Percentiles rank a stretch among this genome's conserved stretches.
phyloP scores from a whole-genome alignment of 106 monocot species.

The Dioscorea zingiberensis region DNA sequence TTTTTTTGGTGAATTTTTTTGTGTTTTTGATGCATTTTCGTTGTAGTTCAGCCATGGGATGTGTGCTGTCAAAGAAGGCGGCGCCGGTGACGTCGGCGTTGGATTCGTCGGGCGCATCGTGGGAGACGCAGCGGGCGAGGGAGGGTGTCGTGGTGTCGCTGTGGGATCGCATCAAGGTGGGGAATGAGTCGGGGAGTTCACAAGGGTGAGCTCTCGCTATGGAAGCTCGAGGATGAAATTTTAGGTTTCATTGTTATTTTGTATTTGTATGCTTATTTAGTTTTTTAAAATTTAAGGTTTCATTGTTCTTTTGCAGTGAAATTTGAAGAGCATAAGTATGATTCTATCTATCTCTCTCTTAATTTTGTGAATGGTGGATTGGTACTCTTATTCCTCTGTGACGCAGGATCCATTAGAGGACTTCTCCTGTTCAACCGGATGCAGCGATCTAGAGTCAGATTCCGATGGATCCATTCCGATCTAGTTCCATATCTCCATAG shows the following conservation, averaged over 20 bases:
- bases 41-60: conserved; percentile 43
- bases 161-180: conserved; percentile 18
- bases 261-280: neutral
- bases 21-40: neutral
- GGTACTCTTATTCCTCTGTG: neutral
- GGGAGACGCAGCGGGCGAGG: conserved; percentile 11
- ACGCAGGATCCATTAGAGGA: neutral
- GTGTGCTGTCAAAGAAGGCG: conserved; percentile 56
- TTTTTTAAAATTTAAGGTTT: neutral
- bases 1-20: neutral
- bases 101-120: conserved; percentile 20
- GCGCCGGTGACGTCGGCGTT: conserved; percentile 38
- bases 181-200: conserved; percentile 28
- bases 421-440: too few relatives aligned
- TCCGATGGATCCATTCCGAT: neutral
- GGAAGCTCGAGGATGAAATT: conserved; percentile 25
- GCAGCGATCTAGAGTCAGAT: too few relatives aligned
- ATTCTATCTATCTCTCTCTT: too few relatives aligned
- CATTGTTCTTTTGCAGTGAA: too few relatives aligned
- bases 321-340: too few relatives aligned
- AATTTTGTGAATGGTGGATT: neutral
- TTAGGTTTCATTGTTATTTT: conserved; percentile 1
- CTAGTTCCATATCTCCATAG: neutral
- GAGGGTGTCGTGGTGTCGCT: conserved; percentile 15
- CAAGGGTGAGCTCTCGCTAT: conserved; percentile 25